These are phyloP conservation scores for Cutaneotrichosporon sp. DNA, from an alignment of 1,284 basidiomycete species.

Conservation along the genomic window DNA sequence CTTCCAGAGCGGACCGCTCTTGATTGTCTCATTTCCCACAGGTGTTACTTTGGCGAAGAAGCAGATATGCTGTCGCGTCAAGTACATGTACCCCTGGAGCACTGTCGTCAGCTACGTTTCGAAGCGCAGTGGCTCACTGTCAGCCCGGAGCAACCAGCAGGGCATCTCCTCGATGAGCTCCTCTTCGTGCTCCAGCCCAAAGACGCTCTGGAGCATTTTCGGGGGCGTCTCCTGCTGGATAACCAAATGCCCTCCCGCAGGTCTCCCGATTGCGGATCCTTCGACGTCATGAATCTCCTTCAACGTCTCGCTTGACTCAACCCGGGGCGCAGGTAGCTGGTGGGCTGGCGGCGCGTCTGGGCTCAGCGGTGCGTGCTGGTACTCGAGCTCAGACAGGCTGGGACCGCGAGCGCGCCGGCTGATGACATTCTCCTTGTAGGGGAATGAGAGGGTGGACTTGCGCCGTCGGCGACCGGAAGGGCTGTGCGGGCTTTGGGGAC, in stretches of 20 bases:
- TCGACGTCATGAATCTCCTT: not conserved
- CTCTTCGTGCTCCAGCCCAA: slow-evolving; percentile 68
- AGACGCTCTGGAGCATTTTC: slow-evolving; percentile 65
- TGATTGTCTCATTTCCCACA: slow-evolving; percentile 72
- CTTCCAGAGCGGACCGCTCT: slow-evolving; percentile 78
- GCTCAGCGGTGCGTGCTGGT: slow-evolving; percentile 25
- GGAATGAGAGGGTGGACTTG: slow-evolving; percentile 24
- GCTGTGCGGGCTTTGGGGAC: not conserved
- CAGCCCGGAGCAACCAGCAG: slow-evolving; percentile 78
- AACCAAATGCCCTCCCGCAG: too few relatives aligned
- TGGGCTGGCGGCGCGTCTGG: not conserved
- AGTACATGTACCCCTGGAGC: slow-evolving; percentile 92
- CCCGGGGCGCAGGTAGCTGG: not conserved
- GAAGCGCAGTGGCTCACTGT: slow-evolving; percentile 59
- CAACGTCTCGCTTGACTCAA: not conserved
- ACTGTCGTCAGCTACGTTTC: slow-evolving; percentile 52
- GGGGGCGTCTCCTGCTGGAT: not conserved
- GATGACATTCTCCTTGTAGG: slow-evolving; percentile 40
- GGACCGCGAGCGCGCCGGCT: slow-evolving; percentile 36
- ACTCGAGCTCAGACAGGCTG: slow-evolving; percentile 26
- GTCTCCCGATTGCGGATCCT: too few relatives aligned
- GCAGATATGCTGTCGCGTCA: slow-evolving; percentile 85
- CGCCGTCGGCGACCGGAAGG: not conserved
- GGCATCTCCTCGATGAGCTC: slow-evolving; percentile 86
- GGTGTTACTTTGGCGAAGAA: slow-evolving; percentile 95